phyloP scores from a whole-genome alignment of 257 asterid species.

The Solanum paucissectum region DNA sequence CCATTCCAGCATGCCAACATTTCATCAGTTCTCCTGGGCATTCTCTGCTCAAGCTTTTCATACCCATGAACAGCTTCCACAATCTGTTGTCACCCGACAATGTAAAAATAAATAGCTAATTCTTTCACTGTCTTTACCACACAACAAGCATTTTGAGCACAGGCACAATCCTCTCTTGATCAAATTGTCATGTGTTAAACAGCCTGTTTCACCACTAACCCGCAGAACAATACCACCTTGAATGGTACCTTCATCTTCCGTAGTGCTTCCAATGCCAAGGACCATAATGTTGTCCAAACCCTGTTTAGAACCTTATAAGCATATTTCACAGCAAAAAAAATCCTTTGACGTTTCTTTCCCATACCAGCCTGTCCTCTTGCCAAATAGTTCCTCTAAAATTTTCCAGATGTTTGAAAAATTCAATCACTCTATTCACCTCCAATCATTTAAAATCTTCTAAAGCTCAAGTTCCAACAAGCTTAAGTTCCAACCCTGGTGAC shows the following conservation, averaged over 20 bases:
- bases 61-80: not conserved
- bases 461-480: not conserved
- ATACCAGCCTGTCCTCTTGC: not conserved
- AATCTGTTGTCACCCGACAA: not conserved
- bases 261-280: not conserved
- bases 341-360: not conserved
- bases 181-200: not conserved
- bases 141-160: not conserved
- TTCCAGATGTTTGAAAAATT: not conserved
- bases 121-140: not conserved
- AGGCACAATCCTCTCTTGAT: not conserved
- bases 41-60: not conserved
- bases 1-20: not conserved
- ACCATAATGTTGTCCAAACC: not conserved
- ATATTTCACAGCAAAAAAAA: not conserved
- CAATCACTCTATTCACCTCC: not conserved
- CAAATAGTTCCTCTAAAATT: not conserved
- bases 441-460: not conserved
- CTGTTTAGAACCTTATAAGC: not conserved
- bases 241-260: not conserved
- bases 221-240: not conserved
- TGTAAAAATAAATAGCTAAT: not conserved
- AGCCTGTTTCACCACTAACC: not conserved
- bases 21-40: not conserved
- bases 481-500: not conserved